Conservation (phyloP, 768 basidiomycete species). For the Boletus rubroflammeus region DNA sequence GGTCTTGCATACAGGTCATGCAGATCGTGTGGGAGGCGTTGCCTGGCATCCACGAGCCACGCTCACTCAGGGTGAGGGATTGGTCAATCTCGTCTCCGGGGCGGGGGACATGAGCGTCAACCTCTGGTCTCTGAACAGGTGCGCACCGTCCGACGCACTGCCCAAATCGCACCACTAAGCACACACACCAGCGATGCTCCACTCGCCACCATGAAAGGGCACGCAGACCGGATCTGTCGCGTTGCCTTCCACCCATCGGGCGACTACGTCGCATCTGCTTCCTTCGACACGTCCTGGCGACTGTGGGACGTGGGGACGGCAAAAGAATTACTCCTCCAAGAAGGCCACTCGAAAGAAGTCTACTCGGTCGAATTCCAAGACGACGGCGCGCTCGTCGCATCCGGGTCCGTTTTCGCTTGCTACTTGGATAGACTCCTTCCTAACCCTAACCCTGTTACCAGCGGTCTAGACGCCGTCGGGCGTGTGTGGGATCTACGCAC, state of each 20-base stretch:
- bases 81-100: conserved; percentile 86
- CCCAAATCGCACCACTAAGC: conserved; percentile 4
- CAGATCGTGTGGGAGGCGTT: conserved; percentile 89
- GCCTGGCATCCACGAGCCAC: conserved; percentile 98
- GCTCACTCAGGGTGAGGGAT: conserved; percentile 53
- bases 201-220: conserved; percentile 82
- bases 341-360: conserved; percentile 96
- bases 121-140: conserved; percentile 89
- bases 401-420: conserved; percentile 65
- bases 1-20: conserved; percentile 55
- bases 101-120: conserved; percentile 84
- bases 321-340: conserved; percentile 84
- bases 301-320: conserved; percentile 88
- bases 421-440: too few species aligned
- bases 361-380: conserved; percentile 95
- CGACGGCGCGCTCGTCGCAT: conserved; percentile 89
- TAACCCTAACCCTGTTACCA: conserved; percentile 29
- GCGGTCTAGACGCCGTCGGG: conserved; percentile 94
- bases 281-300: conserved; percentile 96
- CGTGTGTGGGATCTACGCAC: conserved; percentile 97
- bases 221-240: conserved; percentile 86
- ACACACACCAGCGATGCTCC: conserved; percentile 65
- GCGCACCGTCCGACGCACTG: conserved; percentile 12
- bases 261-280: conserved; percentile 88
- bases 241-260: conserved; percentile 98